Evolutionary conservation across 2,329 filamentous ascomycete species (phyloP), one percentile per base, ranked within the genome.

Genomic region (Zopfia rhizophila): DNA sequence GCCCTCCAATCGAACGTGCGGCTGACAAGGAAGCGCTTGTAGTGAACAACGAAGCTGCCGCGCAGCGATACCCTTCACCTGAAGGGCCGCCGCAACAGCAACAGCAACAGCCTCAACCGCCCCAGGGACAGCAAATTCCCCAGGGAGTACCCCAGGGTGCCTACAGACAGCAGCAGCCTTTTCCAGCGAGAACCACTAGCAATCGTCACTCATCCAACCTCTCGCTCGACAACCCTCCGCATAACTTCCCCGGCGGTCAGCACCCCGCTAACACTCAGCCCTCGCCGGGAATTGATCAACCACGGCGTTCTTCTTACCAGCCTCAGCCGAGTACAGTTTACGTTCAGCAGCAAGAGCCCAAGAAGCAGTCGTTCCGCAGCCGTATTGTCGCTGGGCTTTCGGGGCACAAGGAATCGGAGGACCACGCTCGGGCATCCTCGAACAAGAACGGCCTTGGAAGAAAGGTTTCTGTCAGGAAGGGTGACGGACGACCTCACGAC

Each of bases 401-500:
- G 11, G 58, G 56, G 7, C 65, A 68, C 55, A 65, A 69, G 53
- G 65, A 70, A 32, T 43, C 24, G 19, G 65, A 68, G 6, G 67
- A 70, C 30, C 45, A 27, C 17, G 41, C 60, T 21, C 62, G 62
- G 47, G 23, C 43, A 27, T 53, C 63, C 36, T 38, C 58, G 12
- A 61, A 50, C 55, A 70, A 68, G 57, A 61, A 58, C 55, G 61
- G 61, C 7, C 22, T 72, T 24, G 60, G 56, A 31, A 53, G 71
- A 43, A 64, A 61, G 27, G 57, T 65, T 38, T 73, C 71, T 6
- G 65, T 70, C 38, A 62, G 68, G 45, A 70, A 69, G 56, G 68
- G 60, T 39, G 66, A 71, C 30, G 54, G 53, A 18, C 49, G 62
- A 5, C 54, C 59, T 10, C n/a, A n/a, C n/a, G 57, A 61, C 14